Base-by-base conservation (phyloP, 495 filamentous ascomycete genomes). In the Talaromyces thailandensis region DNA sequence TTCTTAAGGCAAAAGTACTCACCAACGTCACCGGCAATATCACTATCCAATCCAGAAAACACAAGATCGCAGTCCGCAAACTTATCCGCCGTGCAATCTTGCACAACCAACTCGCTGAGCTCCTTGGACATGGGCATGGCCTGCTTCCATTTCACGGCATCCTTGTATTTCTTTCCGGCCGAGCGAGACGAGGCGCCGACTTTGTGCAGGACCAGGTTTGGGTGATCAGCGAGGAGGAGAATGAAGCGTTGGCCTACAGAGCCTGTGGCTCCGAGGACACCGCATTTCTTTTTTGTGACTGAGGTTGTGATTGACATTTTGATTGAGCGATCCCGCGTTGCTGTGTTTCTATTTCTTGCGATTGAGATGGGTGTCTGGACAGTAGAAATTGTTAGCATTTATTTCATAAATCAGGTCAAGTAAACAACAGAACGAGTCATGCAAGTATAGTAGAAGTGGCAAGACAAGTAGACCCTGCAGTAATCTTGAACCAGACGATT, bases 231-330 rank as follows among this genome's bases (percentile, higher is more conserved):
- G 62, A 94, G 86, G 25, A 94, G 80, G 0, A 94, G 82, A 68
- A 93, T 91, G 68, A 94, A 94, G 64, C 90, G 84, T 74, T 93
- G 90, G 58, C 91, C 91, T 24, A 93, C 91, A 4, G 89, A 92
- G 64, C 91, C 91, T 23, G 77, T 79, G 64, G 77, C 77, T 64
- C 76, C 75, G 45, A 78, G 69, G 61, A 79, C 71, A 75, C 75
- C 73, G 51, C 51, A 55, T 55, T 55, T 55, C 26, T n/a, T 55
- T 55, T 55, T 55, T 55, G 51, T 55, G 23, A 55, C 51, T 55
- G 51, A 7, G 51, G 51, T 26, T 28, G 51, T 16, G n/a, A 55
- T 55, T 16, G 51, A 52, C 48, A 25, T 25, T 55, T 55, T 14
- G 23, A 26, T 55, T 0, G 3, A 52, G 48, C 18, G 48, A 40